A percentile compares a stretch with the other conserved stretches of the same genome.
Evolutionary conservation across 2,329 filamentous ascomycete species (phyloP).

Genomic region (Lachnellula suecica): DNA sequence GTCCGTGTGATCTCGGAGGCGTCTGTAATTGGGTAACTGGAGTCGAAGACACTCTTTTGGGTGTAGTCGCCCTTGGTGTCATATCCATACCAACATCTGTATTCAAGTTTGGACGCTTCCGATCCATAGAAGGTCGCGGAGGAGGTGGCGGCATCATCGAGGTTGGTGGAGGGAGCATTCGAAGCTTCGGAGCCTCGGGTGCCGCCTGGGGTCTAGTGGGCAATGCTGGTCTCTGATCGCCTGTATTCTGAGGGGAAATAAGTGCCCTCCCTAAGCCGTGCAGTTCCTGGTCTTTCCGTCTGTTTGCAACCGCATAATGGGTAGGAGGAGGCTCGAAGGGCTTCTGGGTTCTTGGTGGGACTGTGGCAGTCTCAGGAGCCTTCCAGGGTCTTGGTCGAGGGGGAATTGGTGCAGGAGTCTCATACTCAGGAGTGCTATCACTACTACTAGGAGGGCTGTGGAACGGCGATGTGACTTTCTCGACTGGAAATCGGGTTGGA

Average conservation of each 20-base stretch:
- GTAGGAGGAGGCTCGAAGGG: slow-evolving; percentile 52
- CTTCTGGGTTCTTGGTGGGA: slow-evolving; percentile 21
- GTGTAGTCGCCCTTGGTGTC: slow-evolving; percentile 26
- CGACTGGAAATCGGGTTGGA: slow-evolving; percentile 9
- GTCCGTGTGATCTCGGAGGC: slow-evolving; percentile 43
- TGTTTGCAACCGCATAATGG: slow-evolving; percentile 47
- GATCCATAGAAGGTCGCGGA: slow-evolving; percentile 27
- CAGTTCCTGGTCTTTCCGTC: slow-evolving; percentile 42
- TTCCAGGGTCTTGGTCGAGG: slow-evolving; percentile 51
- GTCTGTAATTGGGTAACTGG: slow-evolving; percentile 45
- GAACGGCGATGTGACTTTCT: slow-evolving; percentile 72
- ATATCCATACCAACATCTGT: slow-evolving; percentile 8
- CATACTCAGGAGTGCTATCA: slow-evolving; percentile 56
- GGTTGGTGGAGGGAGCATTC: slow-evolving; percentile 9
- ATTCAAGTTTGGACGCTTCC: slow-evolving; percentile 18
- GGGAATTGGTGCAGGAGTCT: slow-evolving; percentile 48
- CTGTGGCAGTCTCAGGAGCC: slow-evolving; percentile 30
- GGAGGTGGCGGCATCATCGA: slow-evolving; percentile 28
- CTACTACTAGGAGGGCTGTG: slow-evolving; percentile 82
- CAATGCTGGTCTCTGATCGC: slow-evolving; percentile 46
- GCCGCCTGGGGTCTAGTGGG: slow-evolving; percentile 45
- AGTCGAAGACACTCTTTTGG: slow-evolving; percentile 46
- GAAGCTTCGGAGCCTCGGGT: slow-evolving; percentile 29
- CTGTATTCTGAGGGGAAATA: slow-evolving; percentile 41
- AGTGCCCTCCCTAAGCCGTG: slow-evolving; percentile 40